A percentile compares a stretch with the other conserved stretches of the same genome.
Conservation (phyloP, 345 rosid species). For the Camelina neglecta region DNA sequence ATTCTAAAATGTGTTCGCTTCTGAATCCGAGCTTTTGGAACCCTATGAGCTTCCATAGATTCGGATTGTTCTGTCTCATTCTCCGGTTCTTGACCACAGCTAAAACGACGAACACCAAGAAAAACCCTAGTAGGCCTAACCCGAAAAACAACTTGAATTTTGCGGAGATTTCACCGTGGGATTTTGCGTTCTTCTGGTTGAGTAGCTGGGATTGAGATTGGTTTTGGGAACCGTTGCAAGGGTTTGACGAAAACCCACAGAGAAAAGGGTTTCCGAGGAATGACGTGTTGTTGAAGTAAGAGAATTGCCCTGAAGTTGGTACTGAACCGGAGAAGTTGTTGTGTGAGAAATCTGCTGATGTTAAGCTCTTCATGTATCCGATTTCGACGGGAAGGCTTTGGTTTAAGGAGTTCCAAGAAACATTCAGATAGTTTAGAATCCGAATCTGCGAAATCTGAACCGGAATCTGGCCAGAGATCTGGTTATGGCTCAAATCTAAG, state of each 20-base stretch:
- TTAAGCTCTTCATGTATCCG: slow-evolving; percentile 79
- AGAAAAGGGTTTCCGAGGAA: slow-evolving; percentile 86
- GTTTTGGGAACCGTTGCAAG: slow-evolving; percentile 56
- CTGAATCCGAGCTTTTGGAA: slow-evolving; percentile 82
- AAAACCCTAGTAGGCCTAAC: slow-evolving; percentile 71
- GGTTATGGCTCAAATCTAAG: slow-evolving; percentile 72
- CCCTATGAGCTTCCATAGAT: slow-evolving; percentile 81
- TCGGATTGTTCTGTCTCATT: slow-evolving; percentile 46
- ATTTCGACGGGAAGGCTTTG: slow-evolving; percentile 64
- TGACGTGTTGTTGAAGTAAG: slow-evolving; percentile 80
- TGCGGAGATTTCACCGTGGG: slow-evolving; percentile 44
- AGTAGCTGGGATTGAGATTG: slow-evolving; percentile 43
- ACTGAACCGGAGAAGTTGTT: slow-evolving; percentile 80
- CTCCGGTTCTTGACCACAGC: slow-evolving; percentile 69
- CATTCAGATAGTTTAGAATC: slow-evolving; percentile 75
- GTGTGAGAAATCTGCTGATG: slow-evolving; percentile 84
- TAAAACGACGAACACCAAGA: slow-evolving; percentile 62
- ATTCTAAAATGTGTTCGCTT: slow-evolving; percentile 77
- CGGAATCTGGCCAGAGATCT: slow-evolving; percentile 67
- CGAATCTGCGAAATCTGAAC: slow-evolving; percentile 57
- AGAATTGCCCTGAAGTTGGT: slow-evolving; percentile 79
- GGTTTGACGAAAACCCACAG: slow-evolving; percentile 71
- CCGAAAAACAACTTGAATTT: slow-evolving; percentile 81
- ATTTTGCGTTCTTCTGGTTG: slow-evolving; percentile 38
- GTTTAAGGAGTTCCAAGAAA: slow-evolving; percentile 79